A percentile compares a stretch with the other conserved stretches of the same genome.
Conservation (phyloP, 1,284 basidiomycete genomes). For the Hymenochaete sp. region DNA sequence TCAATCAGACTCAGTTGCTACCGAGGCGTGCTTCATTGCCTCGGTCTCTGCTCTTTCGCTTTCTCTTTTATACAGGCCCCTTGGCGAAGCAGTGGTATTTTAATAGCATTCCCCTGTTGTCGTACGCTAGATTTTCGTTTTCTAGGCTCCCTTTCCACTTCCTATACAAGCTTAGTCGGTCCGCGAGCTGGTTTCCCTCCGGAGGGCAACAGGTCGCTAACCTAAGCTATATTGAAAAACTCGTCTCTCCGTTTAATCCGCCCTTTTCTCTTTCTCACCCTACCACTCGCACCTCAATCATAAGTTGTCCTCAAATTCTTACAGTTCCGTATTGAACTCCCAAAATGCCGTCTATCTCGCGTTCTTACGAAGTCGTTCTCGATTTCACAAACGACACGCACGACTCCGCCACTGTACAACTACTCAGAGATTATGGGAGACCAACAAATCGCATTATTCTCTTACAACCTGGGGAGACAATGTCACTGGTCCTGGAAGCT, state of each 20-base stretch:
- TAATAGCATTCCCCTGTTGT: too few relatives aligned
- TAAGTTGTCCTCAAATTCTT: slow-evolving; percentile 6
- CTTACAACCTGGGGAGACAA: slow-evolving; percentile 51
- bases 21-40: too few relatives aligned
- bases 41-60: background rate
- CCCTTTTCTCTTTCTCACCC: background rate
- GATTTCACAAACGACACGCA: slow-evolving; percentile 62
- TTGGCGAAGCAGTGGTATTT: too few relatives aligned
- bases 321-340: slow-evolving; percentile 1
- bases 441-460: slow-evolving; percentile 45
- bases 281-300: slow-evolving; percentile 14
- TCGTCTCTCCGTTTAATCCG: background rate
- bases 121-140: too few relatives aligned
- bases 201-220: slow-evolving; percentile 6
- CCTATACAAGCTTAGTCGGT: slow-evolving; percentile 15
- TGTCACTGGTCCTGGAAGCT: slow-evolving; percentile 59
- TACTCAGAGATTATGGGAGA: slow-evolving; percentile 54
- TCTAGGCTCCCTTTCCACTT: slow-evolving; percentile 1
- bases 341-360: slow-evolving; percentile 40
- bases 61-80: background rate
- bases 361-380: slow-evolving; percentile 54
- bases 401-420: slow-evolving; percentile 55
- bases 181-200: slow-evolving; percentile 13
- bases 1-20: too few relatives aligned
- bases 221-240: too few relatives aligned